These are phyloP conservation scores for Capsicum rhomboideum DNA, from an alignment of 257 asterid species.

Conservation along the genomic window DNA sequence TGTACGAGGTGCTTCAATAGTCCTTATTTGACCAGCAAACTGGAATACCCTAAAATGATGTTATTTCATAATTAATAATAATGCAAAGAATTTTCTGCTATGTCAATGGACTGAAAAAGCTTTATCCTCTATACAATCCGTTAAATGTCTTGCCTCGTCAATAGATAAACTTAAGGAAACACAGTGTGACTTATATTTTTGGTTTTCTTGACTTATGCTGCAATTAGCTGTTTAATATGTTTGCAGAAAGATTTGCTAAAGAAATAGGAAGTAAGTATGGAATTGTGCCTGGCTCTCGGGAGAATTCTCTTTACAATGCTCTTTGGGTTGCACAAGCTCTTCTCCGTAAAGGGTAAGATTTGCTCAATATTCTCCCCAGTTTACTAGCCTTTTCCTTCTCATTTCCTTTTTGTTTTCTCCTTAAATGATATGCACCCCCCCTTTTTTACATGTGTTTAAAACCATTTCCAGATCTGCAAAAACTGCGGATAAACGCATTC, in stretches of 20 bases:
- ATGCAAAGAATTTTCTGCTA: background rate
- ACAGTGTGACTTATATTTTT: background rate
- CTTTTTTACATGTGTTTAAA: slow-evolving; percentile 4
- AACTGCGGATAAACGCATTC: slow-evolving; percentile 75
- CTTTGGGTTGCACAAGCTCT: slow-evolving; percentile 97
- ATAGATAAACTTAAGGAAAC: background rate
- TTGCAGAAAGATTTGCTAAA: slow-evolving; percentile 62
- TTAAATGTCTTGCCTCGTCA: background rate
- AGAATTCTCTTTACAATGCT: slow-evolving; percentile 89
- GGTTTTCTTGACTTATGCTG: background rate
- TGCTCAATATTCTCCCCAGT: background rate
- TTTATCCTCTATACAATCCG: background rate
- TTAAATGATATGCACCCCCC: slow-evolving; percentile 2
- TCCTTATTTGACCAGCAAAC: background rate
- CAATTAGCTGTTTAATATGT: slow-evolving; percentile 9
- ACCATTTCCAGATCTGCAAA: slow-evolving; percentile 57
- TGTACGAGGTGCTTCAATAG: background rate
- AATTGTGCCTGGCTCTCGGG: slow-evolving; percentile 78
- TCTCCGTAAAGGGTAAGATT: slow-evolving; percentile 77
- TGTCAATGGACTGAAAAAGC: background rate
- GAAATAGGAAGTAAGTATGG: slow-evolving; percentile 84
- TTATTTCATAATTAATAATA: background rate
- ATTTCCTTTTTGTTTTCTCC: slow-evolving; percentile 5
- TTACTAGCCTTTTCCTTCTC: background rate
- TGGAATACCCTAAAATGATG: background rate